These are phyloP conservation scores for Antarctomyces pellizariae DNA, from an alignment of 495 filamentous ascomycete genomes.

Conservation along the genomic window DNA sequence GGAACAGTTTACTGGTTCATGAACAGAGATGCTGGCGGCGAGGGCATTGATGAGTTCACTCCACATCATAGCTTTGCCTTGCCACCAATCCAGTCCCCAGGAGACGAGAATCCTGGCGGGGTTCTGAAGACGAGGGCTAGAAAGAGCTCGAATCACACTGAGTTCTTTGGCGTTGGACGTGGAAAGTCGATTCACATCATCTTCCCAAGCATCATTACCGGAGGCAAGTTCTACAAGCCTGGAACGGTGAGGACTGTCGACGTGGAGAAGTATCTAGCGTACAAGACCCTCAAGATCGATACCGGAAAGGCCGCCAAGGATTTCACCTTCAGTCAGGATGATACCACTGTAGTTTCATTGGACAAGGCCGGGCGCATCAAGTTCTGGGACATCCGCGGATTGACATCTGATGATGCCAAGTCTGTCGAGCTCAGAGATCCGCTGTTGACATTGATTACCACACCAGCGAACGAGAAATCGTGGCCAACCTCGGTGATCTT, in stretches of 20 bases:
- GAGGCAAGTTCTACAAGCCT: constrained; percentile 41
- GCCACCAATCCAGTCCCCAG: constrained; percentile 49
- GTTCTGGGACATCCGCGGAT: constrained; percentile 84
- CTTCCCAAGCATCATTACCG: constrained; percentile 53
- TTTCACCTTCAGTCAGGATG: constrained; percentile 91
- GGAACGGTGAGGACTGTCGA: constrained; percentile 54
- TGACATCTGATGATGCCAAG: no score
- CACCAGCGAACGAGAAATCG: constrained; percentile 59
- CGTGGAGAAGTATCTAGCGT: constrained; percentile 62
- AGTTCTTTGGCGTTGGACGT: constrained; percentile 84
- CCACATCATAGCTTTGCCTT: constrained; percentile 54
- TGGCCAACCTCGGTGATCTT: constrained; percentile 92
- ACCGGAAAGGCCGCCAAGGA: constrained; percentile 98
- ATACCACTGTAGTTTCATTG: constrained; percentile 77
- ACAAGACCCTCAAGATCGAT: constrained; percentile 72
- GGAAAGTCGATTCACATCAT: constrained; percentile 90
- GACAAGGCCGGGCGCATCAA: constrained; percentile 88
- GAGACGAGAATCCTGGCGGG: constrained; percentile 63
- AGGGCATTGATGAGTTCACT: constrained; percentile 45
- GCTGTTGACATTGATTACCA: constrained; percentile 53
- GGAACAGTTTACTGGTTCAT: constrained; percentile 84
- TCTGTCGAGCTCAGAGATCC: constrained; percentile 52
- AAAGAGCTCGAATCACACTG: constrained; percentile 63
- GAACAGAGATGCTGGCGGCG: constrained; percentile 43
- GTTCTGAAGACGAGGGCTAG: constrained; percentile 90